Conservation (phyloP, 108 stramenopile genomes). For the Nitzschia palea region DNA sequence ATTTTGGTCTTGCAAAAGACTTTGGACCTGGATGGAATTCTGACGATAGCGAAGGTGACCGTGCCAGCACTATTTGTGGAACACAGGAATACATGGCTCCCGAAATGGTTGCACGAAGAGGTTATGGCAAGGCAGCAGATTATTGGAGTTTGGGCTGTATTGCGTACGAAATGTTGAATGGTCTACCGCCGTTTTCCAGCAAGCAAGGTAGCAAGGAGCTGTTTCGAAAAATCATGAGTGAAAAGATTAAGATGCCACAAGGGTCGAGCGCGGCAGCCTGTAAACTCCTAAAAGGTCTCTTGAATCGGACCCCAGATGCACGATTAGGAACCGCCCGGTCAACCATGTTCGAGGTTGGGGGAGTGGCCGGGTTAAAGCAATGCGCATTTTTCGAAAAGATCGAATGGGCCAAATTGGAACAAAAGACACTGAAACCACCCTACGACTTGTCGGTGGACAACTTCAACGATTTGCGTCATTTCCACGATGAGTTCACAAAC, state of each 20-base stretch:
- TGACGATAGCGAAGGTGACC: constrained; percentile 39
- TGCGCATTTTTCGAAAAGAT: constrained; percentile 83
- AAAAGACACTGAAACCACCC: constrained; percentile 75
- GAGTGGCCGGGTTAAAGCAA: constrained; percentile 90
- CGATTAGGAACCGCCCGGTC: constrained; percentile 87
- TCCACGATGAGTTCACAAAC: constrained; percentile 85
- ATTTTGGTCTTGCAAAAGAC: constrained; percentile 97
- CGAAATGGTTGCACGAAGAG: constrained; percentile 88
- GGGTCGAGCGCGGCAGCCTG: constrained; percentile 77
- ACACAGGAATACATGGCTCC: constrained; percentile 92
- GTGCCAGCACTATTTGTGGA: constrained; percentile 84
- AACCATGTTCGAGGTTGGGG: constrained; percentile 98
- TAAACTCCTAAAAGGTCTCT: constrained; percentile 87
- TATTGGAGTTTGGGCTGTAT: constrained; percentile 95
- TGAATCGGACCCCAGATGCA: constrained; percentile 87
- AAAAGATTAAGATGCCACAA: constrained; percentile 91
- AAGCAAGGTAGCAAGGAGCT: constrained; percentile 87
- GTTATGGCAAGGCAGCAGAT: constrained; percentile 97
- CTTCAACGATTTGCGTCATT: constrained; percentile 80
- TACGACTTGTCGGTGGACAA: constrained; percentile 66
- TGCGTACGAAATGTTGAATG: constrained; percentile 97
- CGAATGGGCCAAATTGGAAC: constrained; percentile 90
- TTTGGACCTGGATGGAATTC: constrained; percentile 42
- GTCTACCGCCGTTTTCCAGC: constrained; percentile 91
- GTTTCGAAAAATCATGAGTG: constrained; percentile 93